Evolutionary conservation across 495 filamentous ascomycete genomes (phyloP), one percentile per base, ranked within the genome.

Genomic region (Beverwykella pulmonaria): DNA sequence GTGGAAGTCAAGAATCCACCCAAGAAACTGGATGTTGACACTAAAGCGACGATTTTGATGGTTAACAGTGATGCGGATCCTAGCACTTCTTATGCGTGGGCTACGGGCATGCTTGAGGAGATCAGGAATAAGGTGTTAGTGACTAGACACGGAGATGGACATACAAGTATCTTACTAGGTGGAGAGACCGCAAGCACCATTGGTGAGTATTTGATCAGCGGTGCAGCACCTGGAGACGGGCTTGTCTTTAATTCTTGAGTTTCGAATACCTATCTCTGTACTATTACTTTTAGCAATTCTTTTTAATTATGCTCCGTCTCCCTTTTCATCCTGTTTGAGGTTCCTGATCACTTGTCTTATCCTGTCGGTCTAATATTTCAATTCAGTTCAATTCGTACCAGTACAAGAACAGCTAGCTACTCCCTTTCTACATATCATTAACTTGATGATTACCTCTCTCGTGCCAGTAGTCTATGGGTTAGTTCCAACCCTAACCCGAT

Each of bases 81-180:
- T 1, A 56, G 41, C 17, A 64, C 61, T 0, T 32, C 34, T 0
- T 58, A 57, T 26, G 22, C 61, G 3, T 57, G 52, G 61, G 61
- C 52, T 20, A 20, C 56, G 19, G 61, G 61, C 1, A 48, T 64
- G 61, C 25, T 57, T 20, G 61, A 64, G 27, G 52, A 64, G 41
- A 34, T 64, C 3, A 30, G 48, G 12, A 64, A 64, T 26, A 49
- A 49, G 3, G 27, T 49, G 7, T 48, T 64, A 7, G 19, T 64
- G 20, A 64, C 53, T 30, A 56, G 61, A 47, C 30, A 57, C 10
- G 61, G 61, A 3, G 61, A 47, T 32, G 61, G 61, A 49, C 61
- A 64, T 39, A 57, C 52, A 17, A 64, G 61, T 29, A 48, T 36
- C 6, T 10, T 19, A 1, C 39, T 57, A 0, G 44, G 44, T n/a